Evolutionary conservation across 106 monocot genomes (phyloP).

Genomic region (Alisma plantagoaquatica): DNA sequence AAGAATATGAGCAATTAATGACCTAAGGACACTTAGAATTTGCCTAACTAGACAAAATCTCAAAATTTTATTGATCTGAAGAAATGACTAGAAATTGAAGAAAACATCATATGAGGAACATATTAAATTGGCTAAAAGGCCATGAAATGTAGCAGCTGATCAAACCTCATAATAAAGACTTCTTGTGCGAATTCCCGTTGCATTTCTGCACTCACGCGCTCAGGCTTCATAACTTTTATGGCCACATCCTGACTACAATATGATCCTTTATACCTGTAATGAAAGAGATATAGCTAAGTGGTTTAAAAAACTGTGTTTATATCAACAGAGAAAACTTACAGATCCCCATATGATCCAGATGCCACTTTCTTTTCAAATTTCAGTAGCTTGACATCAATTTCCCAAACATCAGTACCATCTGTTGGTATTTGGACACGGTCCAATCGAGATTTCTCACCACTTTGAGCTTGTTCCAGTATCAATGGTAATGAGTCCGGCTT

Average conservation of each 20-base stretch:
- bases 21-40: no score
- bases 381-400: slow-evolving; percentile 17
- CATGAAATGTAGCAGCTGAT: no score
- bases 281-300: slow-evolving; percentile 3
- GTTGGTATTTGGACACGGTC: slow-evolving; percentile 19
- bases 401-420: slow-evolving; percentile 23
- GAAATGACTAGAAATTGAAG: no score
- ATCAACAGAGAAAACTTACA: slow-evolving; percentile 5
- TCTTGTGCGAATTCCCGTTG: slow-evolving; percentile 90
- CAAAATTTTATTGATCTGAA: no score
- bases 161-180: slow-evolving; percentile 98
- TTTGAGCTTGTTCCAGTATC: not conserved
- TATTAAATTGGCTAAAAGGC: no score
- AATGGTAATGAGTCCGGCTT: slow-evolving; percentile 1
- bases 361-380: slow-evolving; percentile 19
- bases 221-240: slow-evolving; percentile 83
- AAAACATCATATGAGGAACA: no score
- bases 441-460: not conserved
- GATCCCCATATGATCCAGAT: slow-evolving; percentile 22
- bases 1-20: no score
- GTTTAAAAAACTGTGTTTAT: not conserved
- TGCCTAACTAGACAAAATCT: no score
- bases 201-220: slow-evolving; percentile 55
- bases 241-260: slow-evolving; percentile 92
- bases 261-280: slow-evolving; percentile 61